Base-by-base conservation (phyloP, 1,284 basidiomycete species). In the Naganishia cerealis region DNA sequence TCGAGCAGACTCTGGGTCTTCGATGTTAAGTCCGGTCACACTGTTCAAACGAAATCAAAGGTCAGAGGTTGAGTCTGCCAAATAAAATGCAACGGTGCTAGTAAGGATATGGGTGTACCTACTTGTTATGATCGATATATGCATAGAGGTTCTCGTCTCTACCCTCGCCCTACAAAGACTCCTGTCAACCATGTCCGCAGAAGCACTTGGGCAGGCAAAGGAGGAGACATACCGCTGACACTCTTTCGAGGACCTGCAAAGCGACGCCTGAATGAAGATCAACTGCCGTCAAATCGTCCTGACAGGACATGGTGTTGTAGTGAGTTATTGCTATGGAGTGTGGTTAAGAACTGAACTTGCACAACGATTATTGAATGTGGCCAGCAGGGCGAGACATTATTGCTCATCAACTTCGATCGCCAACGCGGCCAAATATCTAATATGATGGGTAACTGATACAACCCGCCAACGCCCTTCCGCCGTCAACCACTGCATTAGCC, bases 121-220 rank as follows among this genome's bases (percentile, higher is more conserved):
- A 81, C 80, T 80, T 80, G 70, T 79, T 75, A 18, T 74, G 73
- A 70, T 81, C 78, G 26, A 81, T 80, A 58, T 75, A 76, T 3
- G 71, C 72, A 77, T 79, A 81, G 13, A 81, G 72, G 70, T 80
- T 81, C 59, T 75, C 71, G 66, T 80, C 79, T 56, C 76, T 76
- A 16, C 79, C 79, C 67, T 57, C 55, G 10, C 61, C 61, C 61
- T 63, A 36, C 2, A 24, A 3, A 53, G 18, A 2, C 26, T 4
- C 4, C 24, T 43, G 29, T 36, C 16, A 40, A n/a, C 4, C n/a
- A 40, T 16, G 50, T 21, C 33, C 9, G 4, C 21, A 26, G 13
- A 9, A 18, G 16, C 29, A 9, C 33, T 21, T 6, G 76, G 75
- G 36, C 48, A 24, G 15, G 12, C n/a, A 50, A 24, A 21, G 24